Base-by-base conservation (phyloP, 495 filamentous ascomycete species). In the Penicillium salamii region DNA sequence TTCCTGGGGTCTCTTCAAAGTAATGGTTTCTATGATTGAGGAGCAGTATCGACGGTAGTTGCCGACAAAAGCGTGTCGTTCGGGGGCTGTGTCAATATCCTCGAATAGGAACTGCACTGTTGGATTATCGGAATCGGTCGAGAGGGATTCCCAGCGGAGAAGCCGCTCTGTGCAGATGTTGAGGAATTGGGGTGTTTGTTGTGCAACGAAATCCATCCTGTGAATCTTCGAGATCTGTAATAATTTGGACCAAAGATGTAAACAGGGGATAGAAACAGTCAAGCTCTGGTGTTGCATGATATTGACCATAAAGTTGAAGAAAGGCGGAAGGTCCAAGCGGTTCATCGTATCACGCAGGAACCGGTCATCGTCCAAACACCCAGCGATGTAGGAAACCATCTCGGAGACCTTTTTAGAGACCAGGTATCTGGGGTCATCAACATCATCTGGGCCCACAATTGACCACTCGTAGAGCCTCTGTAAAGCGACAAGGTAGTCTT, bases 41-140 rank as follows among this genome's bases (percentile, higher is more conserved):
- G 82, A 81, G 63, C 91, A 93, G 57, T 95, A 97, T 38, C 95
- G 81, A 18, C 91, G 77, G 63, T 97, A 99, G 58, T 97, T 97
- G 1, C 93, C 92, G n/a, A 97, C 78, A 63, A 99, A 99, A 11
- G 91, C 89, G 70, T 99, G 93, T 19, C 88, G 78, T 65, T 99
- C 95, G 1, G 95, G 95, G 24, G 91, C 76, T 0, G 93, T 97
- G 65, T 97, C 95, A 26, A 96, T 89, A 63, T 99, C 93, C 52
- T 96, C 90, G 42, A 88, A 70, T 6, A 99, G 78, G 50, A 96
- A 91, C 29, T 89, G 69, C 23, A 91, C 78, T 12, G 85, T 89
- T 7, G 87, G 80, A 63, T 97, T 83, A 13, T 89, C 81, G 0
- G 84, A 87, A 51, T 95, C 87, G 43, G 88, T 80, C 0, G 90